Percentiles rank a stretch among this genome's conserved stretches.
Evolutionary conservation across 306 rosid species (phyloP).

Genomic region (Cucumis hystrix): DNA sequence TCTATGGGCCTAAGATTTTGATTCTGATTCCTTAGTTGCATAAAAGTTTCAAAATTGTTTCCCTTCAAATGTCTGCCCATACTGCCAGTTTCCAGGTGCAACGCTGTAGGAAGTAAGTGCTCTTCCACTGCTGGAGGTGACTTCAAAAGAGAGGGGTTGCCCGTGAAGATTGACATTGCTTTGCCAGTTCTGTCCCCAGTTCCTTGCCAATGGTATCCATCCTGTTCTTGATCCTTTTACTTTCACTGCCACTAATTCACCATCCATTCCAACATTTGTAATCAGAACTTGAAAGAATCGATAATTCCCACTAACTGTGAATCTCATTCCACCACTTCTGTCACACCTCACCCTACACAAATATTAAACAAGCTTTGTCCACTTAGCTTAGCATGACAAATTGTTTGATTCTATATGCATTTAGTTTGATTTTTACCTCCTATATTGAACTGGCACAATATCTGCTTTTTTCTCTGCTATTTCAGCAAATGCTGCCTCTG

Average conservation of each 20-base stretch:
- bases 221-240: conserved; percentile 95
- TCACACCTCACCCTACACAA: conserved; percentile 72
- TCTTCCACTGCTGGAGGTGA: conserved; percentile 63
- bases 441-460: conserved; percentile 80
- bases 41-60: conserved; percentile 40
- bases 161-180: conserved; percentile 61
- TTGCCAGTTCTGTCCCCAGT: conserved; percentile 92
- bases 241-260: conserved; percentile 78
- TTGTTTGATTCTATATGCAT: not conserved
- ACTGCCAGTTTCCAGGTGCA: conserved; percentile 69
- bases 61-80: conserved; percentile 84
- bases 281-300: conserved; percentile 70
- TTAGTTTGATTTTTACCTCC: conserved; percentile 40
- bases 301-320: conserved; percentile 56
- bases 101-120: conserved; percentile 72
- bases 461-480: conserved; percentile 75
- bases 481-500: conserved; percentile 65
- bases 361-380: not conserved
- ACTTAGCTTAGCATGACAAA: conserved; percentile 1
- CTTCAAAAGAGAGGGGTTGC: conserved; percentile 92
- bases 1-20: not conserved
- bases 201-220: conserved; percentile 90
- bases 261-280: conserved; percentile 73
- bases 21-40: not conserved
- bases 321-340: conserved; percentile 69